A percentile compares a stretch with the other conserved stretches of the same genome.
phyloP scores from a whole-genome alignment of 768 basidiomycete genomes.

The Lactarius deliciosus region DNA sequence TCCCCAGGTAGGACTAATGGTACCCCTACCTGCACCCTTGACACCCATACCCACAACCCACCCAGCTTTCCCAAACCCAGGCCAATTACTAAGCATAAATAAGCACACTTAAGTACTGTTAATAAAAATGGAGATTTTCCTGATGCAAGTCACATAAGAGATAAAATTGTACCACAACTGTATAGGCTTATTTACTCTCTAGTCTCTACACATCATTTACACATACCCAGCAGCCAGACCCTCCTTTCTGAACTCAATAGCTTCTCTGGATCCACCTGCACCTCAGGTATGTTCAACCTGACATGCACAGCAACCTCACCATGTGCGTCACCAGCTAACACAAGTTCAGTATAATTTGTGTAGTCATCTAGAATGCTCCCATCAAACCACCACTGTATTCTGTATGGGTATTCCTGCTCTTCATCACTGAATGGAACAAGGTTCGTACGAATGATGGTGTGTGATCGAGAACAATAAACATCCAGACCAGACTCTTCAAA shows the following conservation, averaged over 20 bases:
- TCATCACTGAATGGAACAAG: not conserved
- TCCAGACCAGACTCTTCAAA: slow-evolving; percentile 46
- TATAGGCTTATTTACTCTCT: too few species aligned
- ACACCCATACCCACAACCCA: too few species aligned
- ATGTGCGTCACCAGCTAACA: not conserved
- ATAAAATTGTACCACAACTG: too few species aligned
- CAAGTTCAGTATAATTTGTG: not conserved
- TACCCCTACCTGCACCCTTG: too few species aligned
- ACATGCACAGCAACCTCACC: not conserved
- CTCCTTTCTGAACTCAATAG: not conserved
- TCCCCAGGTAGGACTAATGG: too few species aligned
- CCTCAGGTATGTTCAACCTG: not conserved
- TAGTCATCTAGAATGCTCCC: not conserved
- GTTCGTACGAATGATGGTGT: not conserved
- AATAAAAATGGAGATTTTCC: too few species aligned
- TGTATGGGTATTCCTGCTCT: not conserved
- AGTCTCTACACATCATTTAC: not conserved
- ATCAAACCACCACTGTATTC: not conserved
- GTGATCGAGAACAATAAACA: not conserved
- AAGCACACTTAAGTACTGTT: too few species aligned
- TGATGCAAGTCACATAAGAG: too few species aligned
- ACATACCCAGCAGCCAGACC: not conserved
- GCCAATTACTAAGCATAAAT: too few species aligned
- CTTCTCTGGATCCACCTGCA: not conserved
- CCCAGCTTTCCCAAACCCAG: too few species aligned